Conservation (phyloP, 306 rosid species). For the Vigna radiata region DNA sequence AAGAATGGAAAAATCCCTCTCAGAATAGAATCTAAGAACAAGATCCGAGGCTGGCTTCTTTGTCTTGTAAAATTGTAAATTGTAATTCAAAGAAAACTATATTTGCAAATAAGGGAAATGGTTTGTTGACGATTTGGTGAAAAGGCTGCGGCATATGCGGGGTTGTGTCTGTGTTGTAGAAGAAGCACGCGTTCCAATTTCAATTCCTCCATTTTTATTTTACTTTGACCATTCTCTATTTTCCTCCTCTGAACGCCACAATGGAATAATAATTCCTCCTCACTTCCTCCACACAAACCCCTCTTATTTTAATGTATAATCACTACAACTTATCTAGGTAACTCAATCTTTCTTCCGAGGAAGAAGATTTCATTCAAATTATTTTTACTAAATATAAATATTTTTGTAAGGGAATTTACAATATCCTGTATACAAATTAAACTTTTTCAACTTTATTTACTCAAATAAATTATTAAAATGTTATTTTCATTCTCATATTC, state of each 20-base stretch:
- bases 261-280: neutral
- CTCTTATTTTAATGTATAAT: too few species aligned
- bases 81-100: neutral
- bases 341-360: too few species aligned
- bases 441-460: too few species aligned
- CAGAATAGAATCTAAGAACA: slow-evolving; percentile 40
- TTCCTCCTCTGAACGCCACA: neutral
- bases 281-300: too few species aligned
- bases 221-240: slow-evolving; percentile 3
- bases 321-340: too few species aligned
- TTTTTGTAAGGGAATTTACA: too few species aligned
- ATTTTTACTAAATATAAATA: too few species aligned
- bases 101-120: neutral
- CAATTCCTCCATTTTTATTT: neutral
- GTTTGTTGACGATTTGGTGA: neutral
- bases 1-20: neutral
- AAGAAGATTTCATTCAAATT: too few species aligned
- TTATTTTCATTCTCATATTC: too few species aligned
- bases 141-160: slow-evolving; percentile 46
- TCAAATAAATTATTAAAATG: too few species aligned
- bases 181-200: slow-evolving; percentile 5
- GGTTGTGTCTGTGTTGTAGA: neutral
- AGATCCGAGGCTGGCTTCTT: neutral
- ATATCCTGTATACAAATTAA: too few species aligned
- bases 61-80: neutral